phyloP scores from a whole-genome alignment of 257 asterid species.

The Euphrasia confusa region DNA sequence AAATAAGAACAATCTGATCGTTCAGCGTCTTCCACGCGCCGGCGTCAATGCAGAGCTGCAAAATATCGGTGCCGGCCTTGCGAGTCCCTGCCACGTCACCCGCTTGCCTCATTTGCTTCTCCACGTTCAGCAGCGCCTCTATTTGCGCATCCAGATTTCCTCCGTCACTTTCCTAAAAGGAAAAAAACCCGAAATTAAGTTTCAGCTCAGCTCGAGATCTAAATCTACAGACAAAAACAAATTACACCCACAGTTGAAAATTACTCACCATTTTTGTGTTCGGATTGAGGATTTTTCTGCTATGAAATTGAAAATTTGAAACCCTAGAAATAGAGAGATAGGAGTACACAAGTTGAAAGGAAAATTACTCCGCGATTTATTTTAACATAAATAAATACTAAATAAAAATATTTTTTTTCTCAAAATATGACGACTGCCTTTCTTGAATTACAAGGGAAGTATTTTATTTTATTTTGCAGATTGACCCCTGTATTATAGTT shows the following conservation, averaged over 20 bases:
- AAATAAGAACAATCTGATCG: constrained; percentile 81
- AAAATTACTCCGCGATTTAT: too few species aligned
- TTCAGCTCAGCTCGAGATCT: constrained; percentile 28
- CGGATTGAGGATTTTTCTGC: constrained; percentile 11
- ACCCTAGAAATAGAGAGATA: constrained; percentile 32
- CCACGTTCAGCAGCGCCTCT: constrained; percentile 71
- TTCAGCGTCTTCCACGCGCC: constrained; percentile 79
- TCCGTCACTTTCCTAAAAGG: constrained; percentile 62
- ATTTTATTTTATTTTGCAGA: not conserved
- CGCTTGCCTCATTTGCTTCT: constrained; percentile 89
- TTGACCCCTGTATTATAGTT: constrained; percentile 4
- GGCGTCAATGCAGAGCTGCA: constrained; percentile 87
- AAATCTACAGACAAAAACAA: constrained; percentile 5
- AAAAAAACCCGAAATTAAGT: constrained; percentile 5
- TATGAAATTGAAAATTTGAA: constrained; percentile 19
- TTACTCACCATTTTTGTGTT: constrained; percentile 33
- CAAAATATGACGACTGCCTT: not conserved
- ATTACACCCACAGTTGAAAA: not conserved
- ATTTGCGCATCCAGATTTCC: constrained; percentile 65
- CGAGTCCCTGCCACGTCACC: constrained; percentile 86
- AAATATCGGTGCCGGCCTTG: constrained; percentile 78
- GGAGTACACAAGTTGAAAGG: constrained; percentile 1
- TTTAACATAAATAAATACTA: too few species aligned
- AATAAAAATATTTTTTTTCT: constrained; percentile 2
- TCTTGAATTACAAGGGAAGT: constrained; percentile 23